These are phyloP conservation scores for Mortierella sp. DNA, from an alignment of 371 early-diverging fungal genomes.

Conservation along the genomic window DNA sequence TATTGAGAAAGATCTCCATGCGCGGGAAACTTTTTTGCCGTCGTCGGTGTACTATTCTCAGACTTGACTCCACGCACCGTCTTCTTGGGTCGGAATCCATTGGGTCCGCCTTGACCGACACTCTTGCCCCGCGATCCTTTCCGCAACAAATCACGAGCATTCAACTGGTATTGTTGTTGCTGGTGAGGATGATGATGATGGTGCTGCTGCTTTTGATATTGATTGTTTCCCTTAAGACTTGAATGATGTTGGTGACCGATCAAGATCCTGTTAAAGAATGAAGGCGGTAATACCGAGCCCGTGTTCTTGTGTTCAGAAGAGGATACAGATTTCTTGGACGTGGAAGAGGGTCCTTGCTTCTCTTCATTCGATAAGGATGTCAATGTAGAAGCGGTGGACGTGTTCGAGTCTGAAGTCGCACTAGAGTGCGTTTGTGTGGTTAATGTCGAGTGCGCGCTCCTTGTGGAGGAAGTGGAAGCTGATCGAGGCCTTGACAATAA, in stretches of 20 bases:
- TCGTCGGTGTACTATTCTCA: not conserved
- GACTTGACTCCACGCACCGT: not conserved
- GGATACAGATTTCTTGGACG: not conserved
- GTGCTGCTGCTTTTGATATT: not conserved
- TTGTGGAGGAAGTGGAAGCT: constrained; percentile 12
- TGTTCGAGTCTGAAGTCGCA: constrained; percentile 10
- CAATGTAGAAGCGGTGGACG: constrained; percentile 11
- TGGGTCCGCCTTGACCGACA: no score
- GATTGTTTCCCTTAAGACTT: no score
- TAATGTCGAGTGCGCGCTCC: not conserved
- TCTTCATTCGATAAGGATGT: constrained; percentile 23
- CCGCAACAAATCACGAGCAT: no score
- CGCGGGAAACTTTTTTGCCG: constrained; percentile 19
- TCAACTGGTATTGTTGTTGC: not conserved
- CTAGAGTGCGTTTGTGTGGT: constrained; percentile 13
- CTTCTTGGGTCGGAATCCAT: not conserved
- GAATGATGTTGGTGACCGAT: constrained; percentile 1
- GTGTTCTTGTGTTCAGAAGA: not conserved
- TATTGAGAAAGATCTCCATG: constrained; percentile 20
- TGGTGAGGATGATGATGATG: constrained; percentile 1
- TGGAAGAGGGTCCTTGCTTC: not conserved
- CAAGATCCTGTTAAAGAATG: constrained; percentile 23
- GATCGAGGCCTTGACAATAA: constrained; percentile 11
- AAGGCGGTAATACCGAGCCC: constrained; percentile 10
- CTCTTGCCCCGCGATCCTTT: not conserved